Evolutionary conservation across 73 alveolate species (phyloP).

Genomic region (Paramecium bursaria): DNA sequence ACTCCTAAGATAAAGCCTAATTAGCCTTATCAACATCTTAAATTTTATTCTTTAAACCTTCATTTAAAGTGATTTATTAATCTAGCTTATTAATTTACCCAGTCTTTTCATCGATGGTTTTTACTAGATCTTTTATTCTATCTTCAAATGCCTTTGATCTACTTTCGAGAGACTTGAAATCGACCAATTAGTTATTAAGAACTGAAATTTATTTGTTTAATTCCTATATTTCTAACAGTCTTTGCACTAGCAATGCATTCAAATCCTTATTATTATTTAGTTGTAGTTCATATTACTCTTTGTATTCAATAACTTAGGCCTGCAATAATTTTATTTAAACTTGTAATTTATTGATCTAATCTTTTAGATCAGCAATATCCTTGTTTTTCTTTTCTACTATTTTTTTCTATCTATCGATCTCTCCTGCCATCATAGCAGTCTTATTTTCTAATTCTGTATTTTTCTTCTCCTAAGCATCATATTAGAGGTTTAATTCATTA

Average conservation of each 20-base stretch:
- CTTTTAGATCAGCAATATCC: constrained; percentile 31
- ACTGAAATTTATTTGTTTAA: constrained; percentile 7
- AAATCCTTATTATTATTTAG: constrained; percentile 24
- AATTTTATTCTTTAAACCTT: constrained; percentile 47
- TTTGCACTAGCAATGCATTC: constrained; percentile 3
- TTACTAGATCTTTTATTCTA: constrained; percentile 4
- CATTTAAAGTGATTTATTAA: not conserved
- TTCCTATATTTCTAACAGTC: constrained; percentile 34
- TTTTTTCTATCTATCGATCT: constrained; percentile 34
- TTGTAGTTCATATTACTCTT: not conserved
- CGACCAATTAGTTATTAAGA: constrained; percentile 5
- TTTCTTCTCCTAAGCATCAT: constrained; percentile 33
- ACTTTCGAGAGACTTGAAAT: not conserved
- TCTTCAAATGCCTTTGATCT: constrained; percentile 28
- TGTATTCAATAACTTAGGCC: not conserved
- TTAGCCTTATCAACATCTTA: constrained; percentile 7
- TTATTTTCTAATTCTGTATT: constrained; percentile 17
- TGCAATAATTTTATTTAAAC: not conserved
- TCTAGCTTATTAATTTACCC: constrained; percentile 4
- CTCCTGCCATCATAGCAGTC: constrained; percentile 17
- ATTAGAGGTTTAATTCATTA: not conserved
- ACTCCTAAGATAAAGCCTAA: not conserved
- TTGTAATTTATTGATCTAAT: constrained; percentile 12
- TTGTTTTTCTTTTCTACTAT: constrained; percentile 32
- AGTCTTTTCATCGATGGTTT: constrained; percentile 31